phyloP scores from a whole-genome alignment of 495 filamentous ascomycete species.

The Aspergillus baeticus region DNA sequence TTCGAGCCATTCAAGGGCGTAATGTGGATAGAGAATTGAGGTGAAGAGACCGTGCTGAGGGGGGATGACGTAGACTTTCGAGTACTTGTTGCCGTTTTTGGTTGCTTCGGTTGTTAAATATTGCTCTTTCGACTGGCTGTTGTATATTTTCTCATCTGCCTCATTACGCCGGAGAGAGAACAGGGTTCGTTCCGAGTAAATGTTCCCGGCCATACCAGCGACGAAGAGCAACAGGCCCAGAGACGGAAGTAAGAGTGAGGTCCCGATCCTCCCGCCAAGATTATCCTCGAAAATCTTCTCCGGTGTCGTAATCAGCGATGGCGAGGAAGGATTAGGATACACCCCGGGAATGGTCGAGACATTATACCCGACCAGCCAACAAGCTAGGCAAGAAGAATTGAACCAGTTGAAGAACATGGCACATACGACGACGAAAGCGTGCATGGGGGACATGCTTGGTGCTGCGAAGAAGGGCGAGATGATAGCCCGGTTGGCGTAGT shows the following conservation, averaged over 20 bases:
- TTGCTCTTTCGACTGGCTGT: neutral
- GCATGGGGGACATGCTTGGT: slow-evolving; percentile 88
- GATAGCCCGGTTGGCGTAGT: slow-evolving; percentile 88
- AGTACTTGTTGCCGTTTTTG: slow-evolving; percentile 31
- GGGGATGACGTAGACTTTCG: slow-evolving; percentile 91
- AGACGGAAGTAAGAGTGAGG: neutral
- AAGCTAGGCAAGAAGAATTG: slow-evolving; percentile 74
- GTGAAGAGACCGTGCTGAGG: slow-evolving; percentile 80
- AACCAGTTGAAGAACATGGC: slow-evolving; percentile 71
- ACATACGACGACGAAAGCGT: slow-evolving; percentile 56
- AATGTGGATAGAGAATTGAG: slow-evolving; percentile 86
- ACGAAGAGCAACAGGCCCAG: slow-evolving; percentile 44
- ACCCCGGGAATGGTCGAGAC: slow-evolving; percentile 31
- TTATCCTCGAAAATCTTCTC: neutral
- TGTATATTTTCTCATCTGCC: slow-evolving; percentile 25
- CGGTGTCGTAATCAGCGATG: neutral
- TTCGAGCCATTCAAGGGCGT: slow-evolving; percentile 93
- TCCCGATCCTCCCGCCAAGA: neutral
- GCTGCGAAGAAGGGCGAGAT: slow-evolving; percentile 75
- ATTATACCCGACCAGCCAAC: slow-evolving; percentile 66
- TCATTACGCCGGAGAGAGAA: slow-evolving; percentile 58
- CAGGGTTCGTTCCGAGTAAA: slow-evolving; percentile 66
- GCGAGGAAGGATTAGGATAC: neutral
- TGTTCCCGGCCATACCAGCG: slow-evolving; percentile 76
- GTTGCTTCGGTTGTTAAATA: no score